These are phyloP conservation scores for Penicillium palitans DNA, from an alignment of 2,329 filamentous ascomycete genomes.

Conservation along the genomic window DNA sequence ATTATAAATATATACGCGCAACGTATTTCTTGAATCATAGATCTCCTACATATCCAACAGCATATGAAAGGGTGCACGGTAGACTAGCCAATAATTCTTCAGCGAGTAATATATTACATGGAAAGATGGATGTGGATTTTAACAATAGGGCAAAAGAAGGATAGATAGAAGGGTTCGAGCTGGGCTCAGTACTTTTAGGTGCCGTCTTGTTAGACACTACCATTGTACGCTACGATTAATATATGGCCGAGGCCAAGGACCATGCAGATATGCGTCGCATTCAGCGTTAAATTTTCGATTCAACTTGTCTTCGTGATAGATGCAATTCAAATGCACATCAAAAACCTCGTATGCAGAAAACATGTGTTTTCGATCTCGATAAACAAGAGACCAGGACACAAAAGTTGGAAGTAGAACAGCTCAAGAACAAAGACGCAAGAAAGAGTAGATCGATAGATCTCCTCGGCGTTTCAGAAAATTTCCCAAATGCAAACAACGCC, in stretches of 20 bases:
- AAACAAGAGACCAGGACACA: neutral
- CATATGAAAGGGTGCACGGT: neutral
- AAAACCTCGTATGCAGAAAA: slow-evolving; percentile 20
- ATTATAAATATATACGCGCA: neutral
- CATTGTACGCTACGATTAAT: neutral
- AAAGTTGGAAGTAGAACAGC: slow-evolving; percentile 5
- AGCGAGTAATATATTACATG: neutral
- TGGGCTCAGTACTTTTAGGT: neutral
- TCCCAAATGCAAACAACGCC: slow-evolving; percentile 13
- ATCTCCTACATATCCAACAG: too few species aligned
- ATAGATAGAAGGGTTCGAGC: neutral
- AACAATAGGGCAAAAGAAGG: neutral
- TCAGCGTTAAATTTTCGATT: slow-evolving; percentile 16
- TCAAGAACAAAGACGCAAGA: slow-evolving; percentile 7
- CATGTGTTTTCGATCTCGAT: slow-evolving; percentile 14
- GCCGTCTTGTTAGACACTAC: neutral
- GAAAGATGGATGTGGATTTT: neutral
- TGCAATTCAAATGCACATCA: slow-evolving; percentile 17
- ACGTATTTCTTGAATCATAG: neutral
- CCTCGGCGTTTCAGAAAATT: neutral
- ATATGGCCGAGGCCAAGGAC: neutral
- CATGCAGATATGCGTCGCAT: neutral
- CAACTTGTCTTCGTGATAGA: slow-evolving; percentile 24
- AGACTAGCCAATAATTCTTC: neutral
- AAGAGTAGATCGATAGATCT: neutral